A percentile compares a stretch with the other conserved stretches of the same genome.
phyloP scores from a whole-genome alignment of 2,329 filamentous ascomycete species.

The Septoria petroselini region DNA sequence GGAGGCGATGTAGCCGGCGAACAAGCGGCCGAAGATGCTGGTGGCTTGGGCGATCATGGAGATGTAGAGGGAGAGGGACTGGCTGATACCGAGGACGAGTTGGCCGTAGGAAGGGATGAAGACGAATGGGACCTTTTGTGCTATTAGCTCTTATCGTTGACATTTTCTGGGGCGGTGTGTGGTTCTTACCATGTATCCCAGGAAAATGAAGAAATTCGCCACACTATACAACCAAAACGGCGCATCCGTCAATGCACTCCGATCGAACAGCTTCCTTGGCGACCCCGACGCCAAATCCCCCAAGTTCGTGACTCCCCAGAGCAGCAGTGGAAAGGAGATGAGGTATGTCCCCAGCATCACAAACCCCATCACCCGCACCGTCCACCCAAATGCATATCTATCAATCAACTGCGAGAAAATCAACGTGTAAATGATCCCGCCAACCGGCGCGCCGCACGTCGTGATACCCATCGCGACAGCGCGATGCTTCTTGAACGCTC shows the following conservation, averaged over 20 bases:
- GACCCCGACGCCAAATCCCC: slow-evolving; percentile 31
- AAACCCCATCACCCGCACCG: slow-evolving; percentile 59
- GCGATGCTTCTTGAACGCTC: slow-evolving; percentile 59
- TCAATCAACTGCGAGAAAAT: slow-evolving; percentile 54
- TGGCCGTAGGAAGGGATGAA: slow-evolving; percentile 44
- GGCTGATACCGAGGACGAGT: slow-evolving; percentile 42
- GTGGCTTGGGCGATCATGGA: slow-evolving; percentile 58
- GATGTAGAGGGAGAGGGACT: slow-evolving; percentile 51
- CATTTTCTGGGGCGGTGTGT: too few species aligned
- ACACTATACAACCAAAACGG: slow-evolving; percentile 41
- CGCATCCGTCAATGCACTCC: slow-evolving; percentile 40
- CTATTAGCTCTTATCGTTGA: too few species aligned
- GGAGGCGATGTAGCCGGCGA: slow-evolving; percentile 52
- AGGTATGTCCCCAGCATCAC: slow-evolving; percentile 51
- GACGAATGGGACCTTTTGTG: slow-evolving; percentile 41
- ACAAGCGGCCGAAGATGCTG: slow-evolving; percentile 53
- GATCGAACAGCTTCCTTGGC: slow-evolving; percentile 40
- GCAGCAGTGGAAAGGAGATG: slow-evolving; percentile 39
- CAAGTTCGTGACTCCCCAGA: slow-evolving; percentile 35
- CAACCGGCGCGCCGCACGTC: slow-evolving; percentile 59
- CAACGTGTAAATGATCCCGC: slow-evolving; percentile 59
- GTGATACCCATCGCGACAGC: slow-evolving; percentile 59
- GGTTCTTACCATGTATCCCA: slow-evolving; percentile 7
- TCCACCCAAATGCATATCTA: slow-evolving; percentile 61
- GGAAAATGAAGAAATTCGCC: slow-evolving; percentile 36